Conservation (phyloP, 257 asterid species). For the Nicotiana tomentosiformis region DNA sequence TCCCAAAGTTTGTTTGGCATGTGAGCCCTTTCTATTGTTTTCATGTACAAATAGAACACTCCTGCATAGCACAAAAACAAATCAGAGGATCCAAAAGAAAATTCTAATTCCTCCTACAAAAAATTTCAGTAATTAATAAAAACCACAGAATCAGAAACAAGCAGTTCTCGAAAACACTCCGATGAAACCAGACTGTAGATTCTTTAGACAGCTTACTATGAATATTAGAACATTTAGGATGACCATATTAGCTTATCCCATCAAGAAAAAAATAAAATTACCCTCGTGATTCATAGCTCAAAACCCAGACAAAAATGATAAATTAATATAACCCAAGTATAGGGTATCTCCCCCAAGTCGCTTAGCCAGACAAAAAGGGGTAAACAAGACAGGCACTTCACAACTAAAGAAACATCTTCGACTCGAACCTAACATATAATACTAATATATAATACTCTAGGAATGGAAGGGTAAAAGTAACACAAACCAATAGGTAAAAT, state of each 20-base stretch:
- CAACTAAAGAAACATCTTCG: no score
- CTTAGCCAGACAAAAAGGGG: no score
- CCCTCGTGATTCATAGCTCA: neutral
- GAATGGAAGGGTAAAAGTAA: neutral
- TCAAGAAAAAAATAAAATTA: neutral
- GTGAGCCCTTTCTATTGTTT: constrained; percentile 97
- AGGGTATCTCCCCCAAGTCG: neutral
- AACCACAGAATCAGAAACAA: neutral
- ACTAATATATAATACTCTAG: neutral
- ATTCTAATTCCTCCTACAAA: neutral
- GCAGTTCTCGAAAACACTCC: neutral
- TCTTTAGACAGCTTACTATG: neutral
- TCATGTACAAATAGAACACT: constrained; percentile 88
- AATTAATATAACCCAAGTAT: neutral
- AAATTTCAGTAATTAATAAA: neutral
- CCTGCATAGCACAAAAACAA: constrained; percentile 43
- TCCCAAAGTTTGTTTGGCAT: constrained; percentile 97
- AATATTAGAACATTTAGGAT: neutral
- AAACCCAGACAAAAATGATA: neutral
- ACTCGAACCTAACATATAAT: neutral
- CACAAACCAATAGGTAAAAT: neutral
- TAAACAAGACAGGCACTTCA: neutral
- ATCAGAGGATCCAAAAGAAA: neutral
- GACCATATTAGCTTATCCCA: neutral
- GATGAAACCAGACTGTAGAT: neutral